Evolutionary conservation across 2,329 filamentous ascomycete genomes (phyloP), one percentile per base, ranked within the genome.

Genomic region (Neurospora sp.): DNA sequence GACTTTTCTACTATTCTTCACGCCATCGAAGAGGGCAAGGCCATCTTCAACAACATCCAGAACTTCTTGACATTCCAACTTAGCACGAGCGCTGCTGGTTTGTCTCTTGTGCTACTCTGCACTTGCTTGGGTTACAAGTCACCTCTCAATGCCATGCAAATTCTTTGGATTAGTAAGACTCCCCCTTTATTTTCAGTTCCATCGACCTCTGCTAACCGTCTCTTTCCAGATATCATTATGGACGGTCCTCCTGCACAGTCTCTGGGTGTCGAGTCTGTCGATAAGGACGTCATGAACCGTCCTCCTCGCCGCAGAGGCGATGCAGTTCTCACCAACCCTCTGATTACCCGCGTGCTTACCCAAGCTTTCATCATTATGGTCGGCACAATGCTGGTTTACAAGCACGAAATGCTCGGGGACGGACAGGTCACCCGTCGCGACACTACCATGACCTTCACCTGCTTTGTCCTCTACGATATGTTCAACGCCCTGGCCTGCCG

Each of bases 391-490:
- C 85, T 91, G 57, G 92, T 97, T 69, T 99, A 99, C 82, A 89
- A 92, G 74, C 91, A 89, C 77, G 95, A 98, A 82, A 97, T 99
- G 92, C 83, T 90, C 67, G 86, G 88, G 33, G 93, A 96, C 77
- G 90, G 92, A 69, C 83, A 90, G 70, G 92, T 98, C 71, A 96
- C 91, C 1, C 92, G 92, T 67, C 93, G 96, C 75, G 96, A 99
- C 81, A 99, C 96, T 1, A 99, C 96, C 73, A 97, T 99, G 92
- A 98, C 96, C 0, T 99, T 99, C 79, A 99, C 96, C 6, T 97
- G 94, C 81, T 99, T 99, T 78, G 96, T 99, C 66, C 87, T 99
- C 69, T 99, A 98, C 80, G 96, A 99, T 84, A 99, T 99, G 96
- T 97, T 98, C 85, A 98, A 99, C 80, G 96, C 96, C 1, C 85